Percentiles rank a stretch among this genome's conserved stretches.
Evolutionary conservation across 2,329 filamentous ascomycete species (phyloP).

Genomic region (Claviceps sp.): DNA sequence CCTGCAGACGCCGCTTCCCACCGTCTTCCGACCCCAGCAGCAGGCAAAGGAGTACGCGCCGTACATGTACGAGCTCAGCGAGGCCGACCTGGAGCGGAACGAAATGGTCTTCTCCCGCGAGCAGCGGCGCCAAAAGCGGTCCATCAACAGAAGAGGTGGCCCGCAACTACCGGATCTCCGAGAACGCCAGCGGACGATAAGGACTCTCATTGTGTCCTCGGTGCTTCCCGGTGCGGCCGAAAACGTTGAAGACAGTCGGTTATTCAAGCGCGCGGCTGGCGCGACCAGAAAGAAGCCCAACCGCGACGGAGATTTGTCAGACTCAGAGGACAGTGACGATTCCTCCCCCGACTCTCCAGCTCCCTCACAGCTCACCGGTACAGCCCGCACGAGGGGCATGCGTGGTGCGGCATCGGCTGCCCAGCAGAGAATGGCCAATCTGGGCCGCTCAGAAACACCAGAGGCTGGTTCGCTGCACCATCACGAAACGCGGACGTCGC

Average conservation of each 20-base stretch:
- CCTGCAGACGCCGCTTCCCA: slow-evolving; percentile 67
- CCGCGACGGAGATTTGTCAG: slow-evolving; percentile 59
- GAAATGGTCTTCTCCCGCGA: slow-evolving; percentile 90
- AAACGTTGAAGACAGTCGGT: slow-evolving; percentile 67
- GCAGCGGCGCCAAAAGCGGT: slow-evolving; percentile 86
- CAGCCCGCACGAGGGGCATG: slow-evolving; percentile 76
- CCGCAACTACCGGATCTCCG: slow-evolving; percentile 92
- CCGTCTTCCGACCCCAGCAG: slow-evolving; percentile 80
- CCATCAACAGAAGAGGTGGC: slow-evolving; percentile 83
- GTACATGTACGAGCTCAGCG: slow-evolving; percentile 86
- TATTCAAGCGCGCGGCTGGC: slow-evolving; percentile 67
- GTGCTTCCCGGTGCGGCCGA: slow-evolving; percentile 79
- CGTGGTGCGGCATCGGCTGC: slow-evolving; percentile 78
- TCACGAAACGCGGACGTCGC: slow-evolving; percentile 59
- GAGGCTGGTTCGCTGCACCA: slow-evolving; percentile 52
- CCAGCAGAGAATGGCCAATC: slow-evolving; percentile 72
- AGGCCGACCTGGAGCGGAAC: slow-evolving; percentile 77
- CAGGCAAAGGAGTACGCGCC: slow-evolving; percentile 89
- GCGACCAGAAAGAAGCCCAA: slow-evolving; percentile 40
- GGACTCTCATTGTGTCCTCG: slow-evolving; percentile 82
- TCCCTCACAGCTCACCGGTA: slow-evolving; percentile 59
- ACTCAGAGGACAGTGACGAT: slow-evolving; percentile 86
- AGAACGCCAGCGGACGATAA: slow-evolving; percentile 83
- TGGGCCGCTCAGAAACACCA: slow-evolving; percentile 78
- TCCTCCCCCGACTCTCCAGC: slow-evolving; percentile 78